A percentile compares a stretch with the other conserved stretches of the same genome.
phyloP scores from a whole-genome alignment of 441 rosid genomes.

The Mallotus repandus region DNA sequence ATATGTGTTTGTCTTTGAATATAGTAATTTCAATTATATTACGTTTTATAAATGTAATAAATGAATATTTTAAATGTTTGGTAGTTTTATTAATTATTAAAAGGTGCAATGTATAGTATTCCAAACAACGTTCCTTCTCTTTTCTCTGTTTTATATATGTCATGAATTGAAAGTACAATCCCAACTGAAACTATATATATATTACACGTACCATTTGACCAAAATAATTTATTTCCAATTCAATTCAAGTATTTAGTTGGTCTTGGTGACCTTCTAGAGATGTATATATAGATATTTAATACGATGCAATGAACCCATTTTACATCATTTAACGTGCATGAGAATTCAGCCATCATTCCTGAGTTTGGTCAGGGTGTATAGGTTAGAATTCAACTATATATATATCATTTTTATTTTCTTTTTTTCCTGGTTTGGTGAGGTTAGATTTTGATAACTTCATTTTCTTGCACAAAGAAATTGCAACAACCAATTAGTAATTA shows the following conservation, averaged over 20 bases:
- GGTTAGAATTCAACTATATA: slow-evolving; percentile 10
- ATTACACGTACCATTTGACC: background rate
- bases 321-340: background rate
- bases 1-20: too few relatives aligned
- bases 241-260: background rate
- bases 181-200: too few relatives aligned
- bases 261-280: background rate
- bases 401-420: background rate
- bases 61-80: too few relatives aligned
- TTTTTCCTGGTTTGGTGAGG: slow-evolving; percentile 3
- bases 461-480: background rate
- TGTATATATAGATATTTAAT: too few relatives aligned
- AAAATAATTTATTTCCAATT: background rate
- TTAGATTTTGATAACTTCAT: slow-evolving; percentile 6
- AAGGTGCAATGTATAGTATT: too few relatives aligned
- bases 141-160: background rate
- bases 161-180: background rate
- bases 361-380: background rate
- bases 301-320: background rate
- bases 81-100: too few relatives aligned
- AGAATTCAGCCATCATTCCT: background rate
- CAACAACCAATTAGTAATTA: background rate
- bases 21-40: too few relatives aligned
- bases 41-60: too few relatives aligned
- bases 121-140: too few relatives aligned